These are phyloP conservation scores for Peronospora destructor DNA, from an alignment of 352 stramenopile genomes.

Conservation along the genomic window DNA sequence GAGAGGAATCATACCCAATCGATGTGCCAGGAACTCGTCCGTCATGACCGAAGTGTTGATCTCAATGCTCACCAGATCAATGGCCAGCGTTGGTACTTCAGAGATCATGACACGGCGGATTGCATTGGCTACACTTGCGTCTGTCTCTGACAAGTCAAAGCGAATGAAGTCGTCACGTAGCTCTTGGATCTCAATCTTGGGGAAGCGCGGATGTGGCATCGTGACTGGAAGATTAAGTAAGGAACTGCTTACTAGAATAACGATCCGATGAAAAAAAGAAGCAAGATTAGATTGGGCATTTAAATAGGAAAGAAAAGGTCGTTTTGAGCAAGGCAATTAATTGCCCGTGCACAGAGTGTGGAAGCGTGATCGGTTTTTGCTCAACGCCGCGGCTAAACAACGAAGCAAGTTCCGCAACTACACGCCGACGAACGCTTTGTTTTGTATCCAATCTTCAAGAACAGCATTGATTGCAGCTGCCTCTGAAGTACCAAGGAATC, in stretches of 20 bases:
- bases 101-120: constrained; percentile 96
- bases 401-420: constrained; percentile 39
- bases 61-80: constrained; percentile 97
- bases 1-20: constrained; percentile 96
- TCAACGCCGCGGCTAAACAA: constrained; percentile 23
- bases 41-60: constrained; percentile 97
- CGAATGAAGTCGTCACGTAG: constrained; percentile 93
- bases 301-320: constrained; percentile 1
- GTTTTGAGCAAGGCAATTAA: not conserved
- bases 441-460: too few relatives aligned
- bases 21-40: constrained; percentile 98
- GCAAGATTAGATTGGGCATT: not conserved
- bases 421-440: too few relatives aligned
- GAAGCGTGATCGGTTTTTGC: constrained; percentile 28
- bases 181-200: constrained; percentile 92
- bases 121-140: constrained; percentile 95
- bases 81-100: constrained; percentile 95
- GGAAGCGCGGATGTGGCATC: constrained; percentile 86
- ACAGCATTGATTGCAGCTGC: too few relatives aligned
- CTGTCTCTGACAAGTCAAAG: constrained; percentile 96
- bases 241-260: not conserved
- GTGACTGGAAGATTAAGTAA: not conserved
- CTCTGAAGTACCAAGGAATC: too few relatives aligned
- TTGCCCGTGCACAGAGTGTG: constrained; percentile 30
- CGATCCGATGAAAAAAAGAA: not conserved